Evolutionary conservation across 2,329 filamentous ascomycete genomes (phyloP).

Genomic region (Scopulariopsis brevicaulis): DNA sequence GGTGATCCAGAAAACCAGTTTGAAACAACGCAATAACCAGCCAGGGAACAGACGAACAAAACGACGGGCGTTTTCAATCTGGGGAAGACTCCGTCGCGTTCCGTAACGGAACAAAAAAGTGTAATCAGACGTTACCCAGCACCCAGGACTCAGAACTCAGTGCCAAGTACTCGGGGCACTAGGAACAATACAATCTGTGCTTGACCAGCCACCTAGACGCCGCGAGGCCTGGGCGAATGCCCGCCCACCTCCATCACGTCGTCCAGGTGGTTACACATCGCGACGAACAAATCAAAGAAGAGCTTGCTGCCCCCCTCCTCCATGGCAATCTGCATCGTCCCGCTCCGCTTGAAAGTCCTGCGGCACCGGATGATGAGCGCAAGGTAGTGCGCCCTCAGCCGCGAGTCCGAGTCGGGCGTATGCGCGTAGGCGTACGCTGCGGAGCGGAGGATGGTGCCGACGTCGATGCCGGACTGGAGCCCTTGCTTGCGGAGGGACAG

Average conservation of each 20-base stretch:
- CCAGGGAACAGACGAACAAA: background rate
- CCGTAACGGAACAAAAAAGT: background rate
- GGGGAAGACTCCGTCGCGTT: background rate
- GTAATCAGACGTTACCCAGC: background rate
- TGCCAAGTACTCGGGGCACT: background rate
- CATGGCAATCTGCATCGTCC: slow-evolving; percentile 95
- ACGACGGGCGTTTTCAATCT: background rate
- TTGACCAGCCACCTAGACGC: background rate
- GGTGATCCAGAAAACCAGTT: background rate
- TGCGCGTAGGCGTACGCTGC: slow-evolving; percentile 85
- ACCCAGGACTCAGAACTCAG: background rate
- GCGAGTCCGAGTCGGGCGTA: slow-evolving; percentile 84
- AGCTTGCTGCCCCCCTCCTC: slow-evolving; percentile 68
- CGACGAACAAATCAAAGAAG: slow-evolving; percentile 91
- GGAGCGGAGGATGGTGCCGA: slow-evolving; percentile 72
- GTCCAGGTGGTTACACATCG: slow-evolving; percentile 82
- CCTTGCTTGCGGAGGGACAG: slow-evolving; percentile 82
- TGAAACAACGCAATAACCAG: background rate
- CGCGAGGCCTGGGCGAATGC: background rate
- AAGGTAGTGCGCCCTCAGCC: slow-evolving; percentile 80
- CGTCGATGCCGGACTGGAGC: slow-evolving; percentile 73
- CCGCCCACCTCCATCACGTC: slow-evolving; percentile 31
- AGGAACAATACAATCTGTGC: background rate
- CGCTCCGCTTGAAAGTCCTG: slow-evolving; percentile 82
- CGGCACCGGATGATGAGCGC: slow-evolving; percentile 84